Base-by-base conservation (phyloP, 306 rosid genomes). In the Vigna hirtella region DNA sequence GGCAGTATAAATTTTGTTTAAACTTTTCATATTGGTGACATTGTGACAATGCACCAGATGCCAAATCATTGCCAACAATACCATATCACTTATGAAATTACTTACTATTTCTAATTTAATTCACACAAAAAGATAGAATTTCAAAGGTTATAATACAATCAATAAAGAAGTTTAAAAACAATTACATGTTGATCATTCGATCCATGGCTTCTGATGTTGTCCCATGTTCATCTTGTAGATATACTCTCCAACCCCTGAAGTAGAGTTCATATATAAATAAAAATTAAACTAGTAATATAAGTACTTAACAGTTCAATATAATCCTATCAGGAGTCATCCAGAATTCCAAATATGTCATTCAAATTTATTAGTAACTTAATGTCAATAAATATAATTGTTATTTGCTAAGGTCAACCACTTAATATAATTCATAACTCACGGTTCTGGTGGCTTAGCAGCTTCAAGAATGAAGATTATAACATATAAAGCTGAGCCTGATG, bases 221-320 rank as follows among this genome's bases (percentile, higher is more conserved):
- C 70, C 98, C 98, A 57, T 90, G 93, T 83, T 95, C 97, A 89
- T 95, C 97, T 62, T 81, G 91, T 77, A 92, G 86, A 83, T 88
- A 95, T 26, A 95, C 98, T 87, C 97, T 89, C 98, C 95, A 95
- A 18, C 97, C 98, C 91, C 98, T 94, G 89, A 80, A 72, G 48
- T 52, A 63, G 50, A 81, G 52, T 57, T 26, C 48, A 81, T 79
- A 73, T 18, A 68, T 72, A 24, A 49, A 24, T 32, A 14, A 24
- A 77, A 67, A 47, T 24, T 38, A n/a, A 74, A 63, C 4, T 18
- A 13, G 32, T 9, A 14, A 57, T 34, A 66, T 9, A 34, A 59
- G 68, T 49, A 43, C 6, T 24, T 59, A 73, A 51, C 51, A 72
- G 77, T 62, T 56, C 40, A 58, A 50, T 26, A 72, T 77, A 52